phyloP scores from a whole-genome alignment of 2,329 filamentous ascomycete species.

The Trichoderma atrobrunneum region DNA sequence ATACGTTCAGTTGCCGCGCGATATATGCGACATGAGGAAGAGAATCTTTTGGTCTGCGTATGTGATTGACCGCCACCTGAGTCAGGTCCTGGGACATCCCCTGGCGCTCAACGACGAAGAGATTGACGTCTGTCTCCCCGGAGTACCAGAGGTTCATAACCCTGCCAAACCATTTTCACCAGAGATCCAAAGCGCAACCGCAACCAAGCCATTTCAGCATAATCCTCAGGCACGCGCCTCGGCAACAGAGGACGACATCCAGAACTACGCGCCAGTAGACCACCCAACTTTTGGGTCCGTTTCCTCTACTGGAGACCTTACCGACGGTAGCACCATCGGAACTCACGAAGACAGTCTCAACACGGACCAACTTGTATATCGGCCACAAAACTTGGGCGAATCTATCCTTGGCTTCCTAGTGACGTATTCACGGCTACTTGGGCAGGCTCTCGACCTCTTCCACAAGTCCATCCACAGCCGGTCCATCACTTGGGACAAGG shows the following conservation, averaged over 20 bases:
- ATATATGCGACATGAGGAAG: conserved; percentile 17
- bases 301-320: conserved; percentile 10
- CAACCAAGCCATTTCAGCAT: neutral
- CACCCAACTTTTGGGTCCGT: conserved; percentile 6
- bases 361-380: conserved; percentile 4
- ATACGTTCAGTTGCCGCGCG: conserved; percentile 10
- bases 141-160: conserved; percentile 3
- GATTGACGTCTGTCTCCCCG: conserved; percentile 9
- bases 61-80: conserved; percentile 15
- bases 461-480: conserved; percentile 15
- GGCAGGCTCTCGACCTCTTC: conserved; percentile 16
- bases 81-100: conserved; percentile 8
- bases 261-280: conserved; percentile 1
- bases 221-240: neutral
- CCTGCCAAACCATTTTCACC: conserved; percentile 1
- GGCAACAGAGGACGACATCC: neutral
- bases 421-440: conserved; percentile 13
- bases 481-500: conserved; percentile 16
- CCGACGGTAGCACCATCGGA: conserved; percentile 4
- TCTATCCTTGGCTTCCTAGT: conserved; percentile 10
- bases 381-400: conserved; percentile 3
- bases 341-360: conserved; percentile 1
- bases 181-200: neutral
- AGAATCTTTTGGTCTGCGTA: conserved; percentile 15
- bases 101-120: conserved; percentile 12